These are phyloP conservation scores for Murraya paniculata DNA, from an alignment of 345 rosid genomes.

Conservation along the genomic window DNA sequence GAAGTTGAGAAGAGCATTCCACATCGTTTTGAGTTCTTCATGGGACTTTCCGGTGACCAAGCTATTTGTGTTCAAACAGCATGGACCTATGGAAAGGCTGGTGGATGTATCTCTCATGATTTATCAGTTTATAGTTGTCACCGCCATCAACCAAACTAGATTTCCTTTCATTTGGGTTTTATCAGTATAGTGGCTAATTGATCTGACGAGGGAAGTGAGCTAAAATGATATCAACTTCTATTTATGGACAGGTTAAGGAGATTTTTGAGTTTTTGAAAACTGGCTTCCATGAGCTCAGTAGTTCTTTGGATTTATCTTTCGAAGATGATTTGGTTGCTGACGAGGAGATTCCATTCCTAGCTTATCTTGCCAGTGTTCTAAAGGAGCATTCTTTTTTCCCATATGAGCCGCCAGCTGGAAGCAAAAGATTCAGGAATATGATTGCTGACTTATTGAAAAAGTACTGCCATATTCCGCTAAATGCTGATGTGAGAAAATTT, in stretches of 20 bases:
- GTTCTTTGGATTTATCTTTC: constrained; percentile 86
- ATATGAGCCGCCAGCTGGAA: constrained; percentile 92
- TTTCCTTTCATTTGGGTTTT: constrained; percentile 19
- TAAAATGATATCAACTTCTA: constrained; percentile 11
- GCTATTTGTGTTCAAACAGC: constrained; percentile 98
- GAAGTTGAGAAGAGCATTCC: constrained; percentile 98
- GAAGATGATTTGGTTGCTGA: constrained; percentile 95
- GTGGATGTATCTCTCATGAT: constrained; percentile 95
- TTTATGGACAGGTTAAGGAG: constrained; percentile 68
- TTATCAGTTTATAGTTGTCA: constrained; percentile 93
- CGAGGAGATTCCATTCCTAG: constrained; percentile 94
- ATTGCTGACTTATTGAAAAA: constrained; percentile 87
- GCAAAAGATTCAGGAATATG: constrained; percentile 53
- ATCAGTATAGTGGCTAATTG: not conserved
- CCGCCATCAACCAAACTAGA: constrained; percentile 87
- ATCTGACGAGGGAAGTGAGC: not conserved
- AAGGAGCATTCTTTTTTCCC: constrained; percentile 63
- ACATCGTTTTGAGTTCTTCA: constrained; percentile 94
- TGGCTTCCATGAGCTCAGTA: constrained; percentile 84
- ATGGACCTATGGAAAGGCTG: constrained; percentile 93
- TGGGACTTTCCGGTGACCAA: constrained; percentile 93
- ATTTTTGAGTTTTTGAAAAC: constrained; percentile 87
- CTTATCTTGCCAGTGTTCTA: constrained; percentile 76
- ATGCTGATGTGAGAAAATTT: constrained; percentile 60
- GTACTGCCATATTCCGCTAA: constrained; percentile 84